Base-by-base conservation (phyloP, 441 rosid species). In the Gossypium schwendimanii region DNA sequence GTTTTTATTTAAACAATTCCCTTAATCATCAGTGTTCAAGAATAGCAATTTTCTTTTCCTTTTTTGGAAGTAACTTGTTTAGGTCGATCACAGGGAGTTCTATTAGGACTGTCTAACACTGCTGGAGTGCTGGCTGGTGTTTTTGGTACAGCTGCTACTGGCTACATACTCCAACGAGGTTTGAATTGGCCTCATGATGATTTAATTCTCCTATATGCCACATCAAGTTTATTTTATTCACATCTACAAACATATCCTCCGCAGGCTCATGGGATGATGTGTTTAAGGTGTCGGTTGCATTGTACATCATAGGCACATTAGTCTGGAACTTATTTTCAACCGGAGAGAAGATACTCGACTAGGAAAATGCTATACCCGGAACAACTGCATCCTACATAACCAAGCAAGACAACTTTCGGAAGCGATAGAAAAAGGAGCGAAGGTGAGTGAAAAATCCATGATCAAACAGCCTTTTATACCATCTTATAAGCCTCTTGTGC, bases 61-160 rank as follows among this genome's bases (percentile, higher is more conserved):
- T 72, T 64, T 67, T 52, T 72, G 57, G 69, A 74, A 73, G 9
- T 31, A 9, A 70, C 53, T 67, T 63, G 76, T 18, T 70, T 65
- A 73, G 70, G 60, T 74, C 71, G 65, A 76, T 71, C n/a, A 31
- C 89, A 94, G 99, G 99, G 99, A 81, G 98, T 94, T 57, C 86
- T 94, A 45, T 79, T 94, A 77, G 99, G 99, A 70, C 86, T 94
- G 70, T 94, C 98, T 60, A 94, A 94, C 82, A 94, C 98, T 36
- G 98, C 99, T 17, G 98, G 98, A 67, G 99, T 94, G 74, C 93
- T 94, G 17, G 99, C 98, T 5, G 98, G 98, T 78, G 98, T 94
- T 70, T 88, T 94, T 75, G 99, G 99, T 75, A 94, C 99, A 58
- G 99, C 98, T 28, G 96, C 94, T 44, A 94, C 98, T 8, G 98